Conservation (phyloP, 257 asterid species). For the Mentha longifolia region DNA sequence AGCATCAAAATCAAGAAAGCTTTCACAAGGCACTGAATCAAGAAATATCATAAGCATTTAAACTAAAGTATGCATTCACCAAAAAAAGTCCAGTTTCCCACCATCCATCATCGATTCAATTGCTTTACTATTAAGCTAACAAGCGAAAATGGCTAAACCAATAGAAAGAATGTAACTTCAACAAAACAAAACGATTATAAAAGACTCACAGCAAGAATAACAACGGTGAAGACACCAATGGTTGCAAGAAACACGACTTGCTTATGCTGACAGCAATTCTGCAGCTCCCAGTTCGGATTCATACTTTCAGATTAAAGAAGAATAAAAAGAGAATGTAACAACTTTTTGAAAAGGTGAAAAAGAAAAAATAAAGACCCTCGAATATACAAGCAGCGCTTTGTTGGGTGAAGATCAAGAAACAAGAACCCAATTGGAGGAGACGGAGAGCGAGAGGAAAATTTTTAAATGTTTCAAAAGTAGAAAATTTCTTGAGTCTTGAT, state of each 20-base stretch:
- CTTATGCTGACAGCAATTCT: constrained; percentile 66
- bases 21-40: neutral
- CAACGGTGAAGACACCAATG: constrained; percentile 71
- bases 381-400: constrained; percentile 4
- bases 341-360: neutral
- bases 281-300: constrained; percentile 86
- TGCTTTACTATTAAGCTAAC: neutral
- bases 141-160: neutral
- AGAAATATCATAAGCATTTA: neutral
- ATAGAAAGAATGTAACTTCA: neutral
- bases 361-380: constrained; percentile 15
- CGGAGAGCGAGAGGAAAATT: neutral
- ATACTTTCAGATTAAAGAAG: constrained; percentile 28
- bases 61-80: neutral
- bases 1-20: constrained; percentile 17
- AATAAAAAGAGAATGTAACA: neutral
- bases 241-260: constrained; percentile 68
- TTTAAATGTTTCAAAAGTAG: neutral
- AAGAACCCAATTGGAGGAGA: constrained; percentile 25
- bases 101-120: neutral
- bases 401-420: constrained; percentile 20
- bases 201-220: constrained; percentile 65
- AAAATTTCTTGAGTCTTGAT: neutral
- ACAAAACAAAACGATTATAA: neutral
- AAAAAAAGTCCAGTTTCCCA: constrained; percentile 6